These are phyloP conservation scores for Melanogaster broomeanus DNA, from an alignment of 768 basidiomycete species.

Conservation along the genomic window DNA sequence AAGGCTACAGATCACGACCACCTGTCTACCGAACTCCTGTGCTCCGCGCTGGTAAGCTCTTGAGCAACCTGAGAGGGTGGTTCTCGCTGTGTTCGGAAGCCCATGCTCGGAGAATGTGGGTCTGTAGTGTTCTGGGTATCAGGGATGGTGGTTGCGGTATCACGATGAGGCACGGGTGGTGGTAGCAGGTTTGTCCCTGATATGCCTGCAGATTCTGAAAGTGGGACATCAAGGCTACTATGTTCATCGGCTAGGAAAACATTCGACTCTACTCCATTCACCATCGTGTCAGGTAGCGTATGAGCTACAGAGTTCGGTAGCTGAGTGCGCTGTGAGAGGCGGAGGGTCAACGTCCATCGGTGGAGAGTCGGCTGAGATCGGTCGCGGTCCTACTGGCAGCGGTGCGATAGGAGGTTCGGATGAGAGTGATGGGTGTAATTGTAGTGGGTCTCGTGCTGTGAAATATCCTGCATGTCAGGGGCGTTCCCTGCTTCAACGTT, in stretches of 20 bases:
- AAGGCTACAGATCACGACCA: constrained; percentile 16
- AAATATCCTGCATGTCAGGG: not conserved
- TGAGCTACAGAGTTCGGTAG: not conserved
- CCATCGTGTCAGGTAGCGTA: not conserved
- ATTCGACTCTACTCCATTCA: not conserved
- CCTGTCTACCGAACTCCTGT: constrained; percentile 17
- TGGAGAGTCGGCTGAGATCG: not conserved
- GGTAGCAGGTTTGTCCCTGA: not conserved
- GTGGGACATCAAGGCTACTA: not conserved
- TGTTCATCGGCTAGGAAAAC: not conserved
- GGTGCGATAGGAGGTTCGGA: not conserved
- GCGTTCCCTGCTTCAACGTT: not conserved
- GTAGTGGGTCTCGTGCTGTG: not conserved
- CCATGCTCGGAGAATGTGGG: constrained; percentile 14
- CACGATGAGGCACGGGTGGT: not conserved
- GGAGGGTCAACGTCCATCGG: not conserved
- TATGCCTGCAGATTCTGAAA: not conserved
- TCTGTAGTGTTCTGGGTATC: constrained; percentile 6
- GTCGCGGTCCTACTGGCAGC: not conserved
- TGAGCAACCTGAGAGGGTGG: not conserved
- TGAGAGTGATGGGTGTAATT: not conserved
- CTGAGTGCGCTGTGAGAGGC: not conserved
- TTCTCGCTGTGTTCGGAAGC: constrained; percentile 12
- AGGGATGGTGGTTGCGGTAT: constrained; percentile 11
- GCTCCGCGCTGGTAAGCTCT: not conserved